These are phyloP conservation scores for Turnera subulata DNA, from an alignment of 345 rosid species.

Conservation along the genomic window DNA sequence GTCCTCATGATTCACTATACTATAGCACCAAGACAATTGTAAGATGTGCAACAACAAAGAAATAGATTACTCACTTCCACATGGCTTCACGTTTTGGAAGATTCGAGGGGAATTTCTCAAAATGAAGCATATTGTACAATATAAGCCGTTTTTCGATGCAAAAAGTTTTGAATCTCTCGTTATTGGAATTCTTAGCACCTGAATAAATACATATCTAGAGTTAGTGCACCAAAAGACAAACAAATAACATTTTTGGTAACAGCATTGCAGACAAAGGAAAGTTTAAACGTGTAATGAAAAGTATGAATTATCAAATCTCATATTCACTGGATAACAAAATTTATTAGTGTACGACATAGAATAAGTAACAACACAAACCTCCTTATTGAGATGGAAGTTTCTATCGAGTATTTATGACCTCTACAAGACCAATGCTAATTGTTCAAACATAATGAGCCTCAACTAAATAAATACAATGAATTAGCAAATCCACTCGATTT, in stretches of 20 bases:
- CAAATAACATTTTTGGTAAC: neutral
- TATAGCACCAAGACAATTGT: too few species aligned
- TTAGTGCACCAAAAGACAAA: neutral
- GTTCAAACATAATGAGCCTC: too few species aligned
- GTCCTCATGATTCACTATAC: too few species aligned
- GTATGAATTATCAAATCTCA: neutral
- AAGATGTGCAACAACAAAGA: neutral
- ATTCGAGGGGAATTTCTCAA: slow-evolving; percentile 11
- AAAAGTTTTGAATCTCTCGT: neutral
- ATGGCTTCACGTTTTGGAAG: neutral
- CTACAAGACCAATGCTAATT: too few species aligned
- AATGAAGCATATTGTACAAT: slow-evolving; percentile 7
- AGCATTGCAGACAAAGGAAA: neutral
- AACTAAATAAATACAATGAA: too few species aligned
- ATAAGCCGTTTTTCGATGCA: neutral
- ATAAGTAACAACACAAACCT: too few species aligned
- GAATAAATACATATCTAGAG: neutral
- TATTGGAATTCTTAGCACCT: neutral
- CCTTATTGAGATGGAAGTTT: too few species aligned
- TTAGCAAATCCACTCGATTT: too few species aligned
- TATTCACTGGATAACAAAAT: neutral
- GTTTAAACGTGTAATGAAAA: neutral
- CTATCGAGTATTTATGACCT: too few species aligned
- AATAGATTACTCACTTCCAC: slow-evolving; percentile 11
- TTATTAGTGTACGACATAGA: too few species aligned